Evolutionary conservation across 2,329 filamentous ascomycete species (phyloP).

Genomic region (Beauveria brongniartii): DNA sequence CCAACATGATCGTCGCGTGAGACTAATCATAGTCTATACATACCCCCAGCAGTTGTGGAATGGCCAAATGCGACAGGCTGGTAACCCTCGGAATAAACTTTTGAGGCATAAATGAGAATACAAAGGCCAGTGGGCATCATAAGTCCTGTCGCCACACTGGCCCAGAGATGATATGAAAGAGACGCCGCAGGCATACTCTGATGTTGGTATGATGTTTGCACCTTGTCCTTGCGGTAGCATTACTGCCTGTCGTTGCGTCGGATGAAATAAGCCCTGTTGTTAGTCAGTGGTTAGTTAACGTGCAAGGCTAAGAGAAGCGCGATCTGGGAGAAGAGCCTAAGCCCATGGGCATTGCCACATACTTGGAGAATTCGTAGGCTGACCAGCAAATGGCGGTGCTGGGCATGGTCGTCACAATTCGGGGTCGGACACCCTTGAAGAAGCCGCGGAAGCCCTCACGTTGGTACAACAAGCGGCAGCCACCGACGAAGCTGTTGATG

Average conservation of each 20-base stretch:
- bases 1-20: not conserved
- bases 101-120: not conserved
- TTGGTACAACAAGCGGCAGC: conserved; percentile 71
- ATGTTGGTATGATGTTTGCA: not conserved
- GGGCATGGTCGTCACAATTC: conserved; percentile 94
- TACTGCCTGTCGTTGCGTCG: conserved; percentile 38
- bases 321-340: not conserved
- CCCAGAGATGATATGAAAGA: not conserved
- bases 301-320: not conserved
- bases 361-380: conserved; percentile 63
- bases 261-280: conserved; percentile 52
- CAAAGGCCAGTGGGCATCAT: not conserved
- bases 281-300: not conserved
- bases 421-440: conserved; percentile 84
- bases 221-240: conserved; percentile 11
- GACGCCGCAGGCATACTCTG: not conserved
- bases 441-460: conserved; percentile 82
- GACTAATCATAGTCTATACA: not conserved
- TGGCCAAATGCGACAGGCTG: conserved; percentile 3
- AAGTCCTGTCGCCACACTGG: not conserved
- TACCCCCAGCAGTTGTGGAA: not conserved
- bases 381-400: conserved; percentile 99
- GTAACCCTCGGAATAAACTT: conserved; percentile 1
- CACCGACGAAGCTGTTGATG: conserved; percentile 74
- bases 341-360: conserved; percentile 22